These are phyloP conservation scores for Fragaria nilgerrensis DNA, from an alignment of 306 rosid species.

Conservation along the genomic window DNA sequence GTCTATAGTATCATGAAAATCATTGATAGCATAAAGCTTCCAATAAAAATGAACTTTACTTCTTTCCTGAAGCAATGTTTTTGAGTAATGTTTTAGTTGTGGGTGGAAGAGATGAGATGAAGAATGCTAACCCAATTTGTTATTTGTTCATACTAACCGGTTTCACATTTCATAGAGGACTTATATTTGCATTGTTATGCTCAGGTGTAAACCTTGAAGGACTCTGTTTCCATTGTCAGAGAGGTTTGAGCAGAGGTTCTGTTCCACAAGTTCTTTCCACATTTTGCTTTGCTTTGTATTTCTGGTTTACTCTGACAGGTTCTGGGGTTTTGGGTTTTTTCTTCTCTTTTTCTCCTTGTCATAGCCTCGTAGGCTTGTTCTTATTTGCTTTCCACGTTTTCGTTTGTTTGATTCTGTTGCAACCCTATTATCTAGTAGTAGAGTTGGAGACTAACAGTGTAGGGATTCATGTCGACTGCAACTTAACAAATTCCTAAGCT, in stretches of 20 bases:
- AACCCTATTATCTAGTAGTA: neutral
- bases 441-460: neutral
- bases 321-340: neutral
- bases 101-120: constrained; percentile 8
- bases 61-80: neutral
- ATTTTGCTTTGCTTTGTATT: neutral
- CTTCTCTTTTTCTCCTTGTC: neutral
- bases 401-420: neutral
- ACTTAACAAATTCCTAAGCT: neutral
- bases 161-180: constrained; percentile 12
- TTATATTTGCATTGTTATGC: constrained; percentile 23
- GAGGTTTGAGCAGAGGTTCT: constrained; percentile 23
- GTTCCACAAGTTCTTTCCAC: neutral
- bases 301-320: neutral
- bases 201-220: constrained; percentile 29
- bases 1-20: constrained; percentile 1
- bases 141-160: neutral
- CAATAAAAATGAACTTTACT: neutral
- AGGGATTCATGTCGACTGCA: neutral
- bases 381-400: neutral
- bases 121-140: constrained; percentile 6
- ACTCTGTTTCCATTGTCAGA: constrained; percentile 22
- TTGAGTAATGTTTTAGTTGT: neutral
- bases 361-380: neutral
- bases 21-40: constrained; percentile 6